These are phyloP conservation scores for Euphrasia confusa DNA, from an alignment of 257 asterid species.

Conservation along the genomic window DNA sequence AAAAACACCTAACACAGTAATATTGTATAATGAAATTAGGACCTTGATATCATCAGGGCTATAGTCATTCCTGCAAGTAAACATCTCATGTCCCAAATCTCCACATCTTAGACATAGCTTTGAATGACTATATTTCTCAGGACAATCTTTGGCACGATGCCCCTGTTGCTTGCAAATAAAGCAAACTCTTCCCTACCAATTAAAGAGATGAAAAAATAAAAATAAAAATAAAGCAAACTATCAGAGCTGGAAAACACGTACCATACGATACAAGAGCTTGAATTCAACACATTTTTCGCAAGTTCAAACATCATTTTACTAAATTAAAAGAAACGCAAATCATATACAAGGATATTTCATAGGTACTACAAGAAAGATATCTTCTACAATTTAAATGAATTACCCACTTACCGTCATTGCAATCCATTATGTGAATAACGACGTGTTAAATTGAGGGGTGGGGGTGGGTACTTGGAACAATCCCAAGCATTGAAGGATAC, in stretches of 20 bases:
- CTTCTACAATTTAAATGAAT: background rate
- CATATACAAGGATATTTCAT: background rate
- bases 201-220: slow-evolving; percentile 12
- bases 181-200: slow-evolving; percentile 72
- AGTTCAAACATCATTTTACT: background rate
- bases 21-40: background rate
- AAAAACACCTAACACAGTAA: slow-evolving; percentile 14
- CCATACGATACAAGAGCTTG: background rate
- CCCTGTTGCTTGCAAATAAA: slow-evolving; percentile 79
- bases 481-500: no score
- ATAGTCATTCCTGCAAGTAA: slow-evolving; percentile 65
- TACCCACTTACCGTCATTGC: background rate
- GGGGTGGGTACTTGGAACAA: no score
- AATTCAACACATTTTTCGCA: background rate
- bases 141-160: slow-evolving; percentile 94
- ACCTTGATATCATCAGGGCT: slow-evolving; percentile 79
- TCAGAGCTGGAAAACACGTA: background rate
- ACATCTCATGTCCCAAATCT: slow-evolving; percentile 78
- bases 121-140: slow-evolving; percentile 47
- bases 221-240: background rate
- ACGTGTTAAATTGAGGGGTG: background rate
- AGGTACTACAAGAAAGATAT: background rate
- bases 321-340: slow-evolving; percentile 6
- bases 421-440: background rate
- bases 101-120: slow-evolving; percentile 84